Percentiles rank a stretch among this genome's conserved stretches.
Conservation (phyloP, 2,329 filamentous ascomycete species). For the Malbranchea zuffiana region DNA sequence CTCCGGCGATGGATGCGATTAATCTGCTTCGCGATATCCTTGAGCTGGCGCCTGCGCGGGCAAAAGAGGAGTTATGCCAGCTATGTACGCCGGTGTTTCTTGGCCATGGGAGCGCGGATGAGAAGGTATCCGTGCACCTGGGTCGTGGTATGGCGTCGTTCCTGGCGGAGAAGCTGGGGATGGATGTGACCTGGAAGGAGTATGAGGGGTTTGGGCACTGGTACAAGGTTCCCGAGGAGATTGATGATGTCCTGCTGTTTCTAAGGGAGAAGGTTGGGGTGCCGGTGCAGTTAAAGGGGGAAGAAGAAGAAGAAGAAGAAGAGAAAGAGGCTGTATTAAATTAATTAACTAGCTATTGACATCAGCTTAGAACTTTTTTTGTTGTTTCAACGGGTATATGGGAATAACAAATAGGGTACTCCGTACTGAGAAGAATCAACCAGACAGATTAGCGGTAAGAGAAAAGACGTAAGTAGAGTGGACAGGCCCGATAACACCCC, state of each 20-base stretch:
- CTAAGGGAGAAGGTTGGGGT: constrained; percentile 15
- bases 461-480: background rate
- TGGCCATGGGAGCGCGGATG: constrained; percentile 34
- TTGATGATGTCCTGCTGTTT: constrained; percentile 37
- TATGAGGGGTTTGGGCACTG: constrained; percentile 39
- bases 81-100: constrained; percentile 34
- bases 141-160: constrained; percentile 22
- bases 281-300: background rate
- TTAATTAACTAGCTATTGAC: too few relatives aligned
- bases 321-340: too few relatives aligned
- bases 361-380: too few relatives aligned
- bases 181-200: constrained; percentile 28
- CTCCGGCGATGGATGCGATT: constrained; percentile 18
- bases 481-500: background rate
- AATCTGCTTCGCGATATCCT: constrained; percentile 27
- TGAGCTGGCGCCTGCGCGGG: constrained; percentile 15
- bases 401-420: too few relatives aligned
- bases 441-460: background rate
- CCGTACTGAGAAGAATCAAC: background rate
- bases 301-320: background rate
- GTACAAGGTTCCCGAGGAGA: constrained; percentile 38
- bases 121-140: constrained; percentile 28
- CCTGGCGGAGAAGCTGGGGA: constrained; percentile 16
- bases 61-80: constrained; percentile 6
- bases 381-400: too few relatives aligned